Base-by-base conservation (phyloP, 2,329 filamentous ascomycete species). In the Juglanconis oblonga region DNA sequence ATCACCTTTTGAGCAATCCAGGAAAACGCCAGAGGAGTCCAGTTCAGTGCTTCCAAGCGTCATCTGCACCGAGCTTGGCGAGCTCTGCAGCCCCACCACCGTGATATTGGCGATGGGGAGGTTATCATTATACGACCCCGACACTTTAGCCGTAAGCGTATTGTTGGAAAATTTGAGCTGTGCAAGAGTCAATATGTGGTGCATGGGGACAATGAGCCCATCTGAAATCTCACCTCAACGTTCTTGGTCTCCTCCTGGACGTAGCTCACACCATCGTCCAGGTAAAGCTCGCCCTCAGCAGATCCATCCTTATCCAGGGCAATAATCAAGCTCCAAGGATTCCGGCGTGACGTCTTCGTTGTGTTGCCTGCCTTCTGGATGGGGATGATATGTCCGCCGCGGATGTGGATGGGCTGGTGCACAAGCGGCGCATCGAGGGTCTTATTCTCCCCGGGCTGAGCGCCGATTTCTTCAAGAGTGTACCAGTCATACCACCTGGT, bases 401-500 rank as follows among this genome's bases (percentile, higher is more conserved):
- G 50, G 17, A 52, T 52, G 50, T 52, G 50, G 9, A 52, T 13
- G 14, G 50, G 50, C 50, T 52, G 50, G 33, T 52, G 50, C 50
- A 52, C n/a, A 4, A 52, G 33, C 4, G 50, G 50, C 14, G 35
- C 50, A 29, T 52, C 50, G 29, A 52, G 33, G 14, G 50, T 52
- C 50, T 52, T 52, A n/a, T 52, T 52, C 50, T 52, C 50, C 7
- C 50, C 50, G 14, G 32, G 50, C 33, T 52, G 24, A 5, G 50
- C 50, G 33, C 38, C 50, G 17, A 52, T 33, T 33, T 52, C 50
- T 24, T 24, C 50, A n/a, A 40, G 50, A 5, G 33, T 52, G 50
- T 52, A 52, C 50, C 50, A 52, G n/a, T 52, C 50, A 40, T 52
- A 52, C 50, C 50, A 52, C 11, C 50, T 13, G 11, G 50, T 52